Base-by-base conservation (phyloP, 495 filamentous ascomycete genomes). In the Geopyxis carbonaria region DNA sequence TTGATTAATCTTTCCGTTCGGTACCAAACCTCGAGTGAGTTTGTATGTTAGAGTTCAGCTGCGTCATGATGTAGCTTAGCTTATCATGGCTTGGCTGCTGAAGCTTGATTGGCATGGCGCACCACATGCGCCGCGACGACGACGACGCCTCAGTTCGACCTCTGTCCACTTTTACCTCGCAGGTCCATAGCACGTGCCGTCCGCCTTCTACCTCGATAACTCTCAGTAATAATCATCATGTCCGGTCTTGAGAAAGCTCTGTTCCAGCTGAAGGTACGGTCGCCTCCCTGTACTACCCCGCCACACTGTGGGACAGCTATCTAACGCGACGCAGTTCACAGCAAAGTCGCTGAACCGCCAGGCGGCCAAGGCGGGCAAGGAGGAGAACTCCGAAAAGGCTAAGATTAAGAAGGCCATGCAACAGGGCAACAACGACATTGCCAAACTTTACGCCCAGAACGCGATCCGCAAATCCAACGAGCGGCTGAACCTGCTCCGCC, bases 371-470 rank as follows among this genome's bases (percentile, higher is more conserved):
- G 81, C 81, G 13, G 70, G 73, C 38, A 85, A 85, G 59, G 80
- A 86, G 57, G 81, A 85, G 57, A 76, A 72, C 42, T 64, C 73
- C 19, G 72, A 86, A 58, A 82, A 83, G 64, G 72, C 76, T 53
- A 83, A 86, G 59, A 68, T 87, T 50, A 82, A 87, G 57, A 83
- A 78, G 61, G 67, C 71, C 15, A 70, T 76, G 57, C 65, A 69
- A 51, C 62, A 69, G 62, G 64, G 71, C 64, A 64, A 78, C 66
- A 58, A 71, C 56, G 80, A 86, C 50, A 84, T 81, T 40, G 77
- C 76, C 18, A 78, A 78, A 50, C 76, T 84, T 55, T 82, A 84
- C 57, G 73, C 73, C n/a, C 77, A 84, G 55, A 85, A 85, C 56
- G 77, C 80, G 29, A 80, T 80, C 36, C 76, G 80, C 3, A 83